A percentile compares a stretch with the other conserved stretches of the same genome.
phyloP scores from a whole-genome alignment of 169 alveolate species.

The Plasmodium sp. region DNA sequence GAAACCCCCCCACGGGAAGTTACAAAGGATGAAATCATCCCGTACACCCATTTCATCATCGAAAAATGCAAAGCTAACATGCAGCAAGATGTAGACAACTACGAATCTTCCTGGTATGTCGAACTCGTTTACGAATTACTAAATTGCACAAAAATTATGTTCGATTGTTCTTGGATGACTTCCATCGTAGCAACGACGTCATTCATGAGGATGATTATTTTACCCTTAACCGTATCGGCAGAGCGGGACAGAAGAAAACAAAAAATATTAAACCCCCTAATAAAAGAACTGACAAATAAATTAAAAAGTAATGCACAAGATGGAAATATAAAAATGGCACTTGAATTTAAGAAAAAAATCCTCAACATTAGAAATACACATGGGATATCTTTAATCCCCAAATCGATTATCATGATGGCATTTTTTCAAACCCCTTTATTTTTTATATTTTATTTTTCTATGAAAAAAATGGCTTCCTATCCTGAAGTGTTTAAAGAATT shows the following conservation, averaged over 20 bases:
- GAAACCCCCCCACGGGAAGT: neutral
- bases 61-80: slow-evolving; percentile 36
- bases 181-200: slow-evolving; percentile 72
- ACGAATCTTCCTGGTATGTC: slow-evolving; percentile 60
- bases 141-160: slow-evolving; percentile 29
- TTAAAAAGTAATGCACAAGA: slow-evolving; percentile 76
- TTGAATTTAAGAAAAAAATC: slow-evolving; percentile 60
- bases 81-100: slow-evolving; percentile 23
- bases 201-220: slow-evolving; percentile 74
- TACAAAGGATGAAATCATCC: neutral
- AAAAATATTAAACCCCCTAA: slow-evolving; percentile 78
- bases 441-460: slow-evolving; percentile 81
- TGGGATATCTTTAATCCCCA: slow-evolving; percentile 75
- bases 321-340: slow-evolving; percentile 65
- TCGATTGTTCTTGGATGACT: slow-evolving; percentile 54
- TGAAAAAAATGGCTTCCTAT: slow-evolving; percentile 79
- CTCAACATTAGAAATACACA: slow-evolving; percentile 76
- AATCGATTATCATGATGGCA: slow-evolving; percentile 77
- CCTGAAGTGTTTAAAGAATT: slow-evolving; percentile 79
- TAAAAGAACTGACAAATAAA: slow-evolving; percentile 78
- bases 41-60: slow-evolving; percentile 34
- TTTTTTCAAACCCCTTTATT: slow-evolving; percentile 79
- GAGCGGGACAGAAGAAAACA: slow-evolving; percentile 82
- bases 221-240: slow-evolving; percentile 80
- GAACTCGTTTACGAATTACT: slow-evolving; percentile 29